A percentile compares a stretch with the other conserved stretches of the same genome.
These are phyloP conservation scores for Skeletonema marinoi DNA, from an alignment of 108 stramenopile genomes.

Conservation along the genomic window DNA sequence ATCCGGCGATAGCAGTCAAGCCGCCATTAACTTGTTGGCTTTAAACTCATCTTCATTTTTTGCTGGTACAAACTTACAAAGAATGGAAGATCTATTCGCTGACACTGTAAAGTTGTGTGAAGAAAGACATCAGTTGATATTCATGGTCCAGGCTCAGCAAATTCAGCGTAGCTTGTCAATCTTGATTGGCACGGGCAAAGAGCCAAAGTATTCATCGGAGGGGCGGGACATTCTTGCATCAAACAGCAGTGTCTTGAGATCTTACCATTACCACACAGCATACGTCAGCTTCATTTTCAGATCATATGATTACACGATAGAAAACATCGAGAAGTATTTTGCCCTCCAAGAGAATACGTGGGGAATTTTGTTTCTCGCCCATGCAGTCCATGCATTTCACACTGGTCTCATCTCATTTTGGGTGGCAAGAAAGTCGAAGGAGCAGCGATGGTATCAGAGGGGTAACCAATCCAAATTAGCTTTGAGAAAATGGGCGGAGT, in stretches of 20 bases:
- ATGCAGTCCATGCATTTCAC: too few species aligned
- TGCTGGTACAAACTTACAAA: too few species aligned
- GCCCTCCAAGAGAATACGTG: too few species aligned
- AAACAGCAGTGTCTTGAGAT: background rate
- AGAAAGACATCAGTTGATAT: background rate
- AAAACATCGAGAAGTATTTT: too few species aligned
- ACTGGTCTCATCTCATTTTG: too few species aligned
- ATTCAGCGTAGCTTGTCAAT: background rate
- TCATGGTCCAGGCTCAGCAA: background rate
- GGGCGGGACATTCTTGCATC: background rate
- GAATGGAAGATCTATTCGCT: too few species aligned
- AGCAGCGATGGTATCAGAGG: background rate
- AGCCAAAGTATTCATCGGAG: background rate
- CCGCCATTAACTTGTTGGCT: too few species aligned
- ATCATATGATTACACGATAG: too few species aligned
- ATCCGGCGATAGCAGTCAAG: too few species aligned
- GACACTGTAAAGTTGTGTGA: background rate
- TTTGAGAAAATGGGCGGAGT: background rate
- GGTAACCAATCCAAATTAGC: background rate
- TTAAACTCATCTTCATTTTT: too few species aligned
- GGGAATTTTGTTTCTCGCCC: too few species aligned
- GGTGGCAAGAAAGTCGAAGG: background rate
- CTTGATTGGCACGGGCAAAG: background rate
- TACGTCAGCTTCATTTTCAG: too few species aligned
- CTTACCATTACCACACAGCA: background rate